Percentiles rank a stretch among this genome's conserved stretches.
Conservation (phyloP, 177 flowering plant genomes). For the Telopea speciosissima region DNA sequence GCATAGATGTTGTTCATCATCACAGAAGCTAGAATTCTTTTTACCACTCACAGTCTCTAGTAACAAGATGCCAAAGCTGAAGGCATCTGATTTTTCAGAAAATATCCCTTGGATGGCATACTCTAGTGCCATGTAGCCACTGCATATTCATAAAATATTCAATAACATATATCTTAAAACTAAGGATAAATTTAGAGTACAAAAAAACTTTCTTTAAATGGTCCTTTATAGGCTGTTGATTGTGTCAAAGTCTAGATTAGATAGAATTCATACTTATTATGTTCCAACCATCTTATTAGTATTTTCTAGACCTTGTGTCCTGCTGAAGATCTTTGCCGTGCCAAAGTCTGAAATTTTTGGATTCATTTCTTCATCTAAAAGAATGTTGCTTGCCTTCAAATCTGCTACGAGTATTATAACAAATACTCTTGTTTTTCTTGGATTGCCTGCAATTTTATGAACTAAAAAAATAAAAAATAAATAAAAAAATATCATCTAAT, state of each 20-base stretch:
- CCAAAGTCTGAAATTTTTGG: conserved; percentile 64
- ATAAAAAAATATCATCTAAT: too few relatives aligned
- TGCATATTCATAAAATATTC: background rate
- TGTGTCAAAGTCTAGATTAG: too few relatives aligned
- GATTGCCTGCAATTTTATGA: too few relatives aligned
- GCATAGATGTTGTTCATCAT: background rate
- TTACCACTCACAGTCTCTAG: background rate
- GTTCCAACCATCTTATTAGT: background rate
- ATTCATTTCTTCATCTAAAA: conserved; percentile 20
- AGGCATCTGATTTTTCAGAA: background rate
- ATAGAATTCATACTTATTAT: background rate
- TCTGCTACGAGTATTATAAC: background rate
- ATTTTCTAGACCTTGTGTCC: background rate
- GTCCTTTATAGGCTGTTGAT: too few relatives aligned
- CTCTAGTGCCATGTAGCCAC: background rate
- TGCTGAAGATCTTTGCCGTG: conserved; percentile 38
- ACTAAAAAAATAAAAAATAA: too few relatives aligned
- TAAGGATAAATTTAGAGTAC: too few relatives aligned
- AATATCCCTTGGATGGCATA: background rate
- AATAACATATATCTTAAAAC: too few relatives aligned
- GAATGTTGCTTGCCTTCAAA: background rate
- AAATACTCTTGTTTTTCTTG: too few relatives aligned
- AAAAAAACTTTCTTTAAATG: too few relatives aligned
- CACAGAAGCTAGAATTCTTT: background rate
- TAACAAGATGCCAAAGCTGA: background rate